Conservation (phyloP, 108 stramenopile genomes). For the Parietichytrium sp. region DNA sequence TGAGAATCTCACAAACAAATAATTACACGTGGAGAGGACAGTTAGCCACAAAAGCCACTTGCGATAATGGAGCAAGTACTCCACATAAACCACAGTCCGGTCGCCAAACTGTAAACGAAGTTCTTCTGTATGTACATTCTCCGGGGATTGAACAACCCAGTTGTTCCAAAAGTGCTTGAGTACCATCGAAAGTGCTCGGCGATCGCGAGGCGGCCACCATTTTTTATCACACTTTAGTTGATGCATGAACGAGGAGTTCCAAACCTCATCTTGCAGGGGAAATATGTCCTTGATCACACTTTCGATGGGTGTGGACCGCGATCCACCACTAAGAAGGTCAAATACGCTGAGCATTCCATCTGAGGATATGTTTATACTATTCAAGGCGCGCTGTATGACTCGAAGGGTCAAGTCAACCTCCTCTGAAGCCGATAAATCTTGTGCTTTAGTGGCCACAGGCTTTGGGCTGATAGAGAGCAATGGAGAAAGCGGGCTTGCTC, state of each 20-base stretch:
- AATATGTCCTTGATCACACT: neutral
- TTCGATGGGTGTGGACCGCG: neutral
- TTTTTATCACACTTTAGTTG: too few relatives aligned
- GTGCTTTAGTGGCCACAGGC: too few relatives aligned
- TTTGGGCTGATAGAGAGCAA: too few relatives aligned
- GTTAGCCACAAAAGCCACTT: neutral
- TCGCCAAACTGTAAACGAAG: neutral
- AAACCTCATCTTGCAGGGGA: constrained; percentile 8
- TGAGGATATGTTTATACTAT: neutral
- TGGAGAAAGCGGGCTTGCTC: too few relatives aligned
- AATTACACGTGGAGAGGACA: neutral
- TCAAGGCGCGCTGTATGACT: neutral
- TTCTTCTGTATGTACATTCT: neutral
- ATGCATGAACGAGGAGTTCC: neutral
- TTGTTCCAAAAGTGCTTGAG: neutral
- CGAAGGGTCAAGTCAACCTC: neutral
- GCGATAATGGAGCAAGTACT: constrained; percentile 7
- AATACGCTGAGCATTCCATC: neutral
- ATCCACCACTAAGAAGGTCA: neutral
- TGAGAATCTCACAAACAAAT: neutral
- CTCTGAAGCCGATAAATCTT: neutral
- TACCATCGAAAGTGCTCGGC: neutral
- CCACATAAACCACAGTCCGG: neutral
- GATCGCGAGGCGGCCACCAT: neutral
- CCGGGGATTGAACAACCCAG: neutral